Evolutionary conservation across 1,284 basidiomycete genomes (phyloP), one percentile per base, ranked within the genome.

Genomic region (Athelia psychrophila): DNA sequence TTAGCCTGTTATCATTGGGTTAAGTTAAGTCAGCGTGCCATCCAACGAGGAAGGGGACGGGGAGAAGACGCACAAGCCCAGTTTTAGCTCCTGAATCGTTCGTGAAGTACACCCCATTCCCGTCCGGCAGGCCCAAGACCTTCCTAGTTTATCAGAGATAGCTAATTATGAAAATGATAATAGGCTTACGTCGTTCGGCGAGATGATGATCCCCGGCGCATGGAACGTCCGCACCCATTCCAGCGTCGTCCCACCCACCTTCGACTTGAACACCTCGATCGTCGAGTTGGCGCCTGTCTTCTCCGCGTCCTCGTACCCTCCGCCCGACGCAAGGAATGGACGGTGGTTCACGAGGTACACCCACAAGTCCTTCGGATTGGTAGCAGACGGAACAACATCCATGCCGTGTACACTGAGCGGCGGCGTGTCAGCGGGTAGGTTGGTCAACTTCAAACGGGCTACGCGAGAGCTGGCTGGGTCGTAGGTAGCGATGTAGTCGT

Each of bases 161-260:
- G n/a, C n/a, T n/a, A n/a, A n/a, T n/a, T n/a, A n/a, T n/a, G n/a
- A n/a, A n/a, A n/a, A n/a, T n/a, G n/a, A n/a, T n/a, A n/a, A n/a
- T n/a, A n/a, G n/a, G n/a, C n/a, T 76, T 10, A 91, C 57, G 58
- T 88, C 85, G 61, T 91, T 91, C 0, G 89, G 90, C 1, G 86
- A 82, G 5, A 76, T 51, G 19, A 92, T 78, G 8, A 79, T 63
- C n/a, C 33, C 20, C 2, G 79, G 73, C 61, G 85, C 74, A 23
- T 75, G 66, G 22, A 88, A 69, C 4, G 88, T 90, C 48, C 68
- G 71, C 36, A 89, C 63, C 61, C 88, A 80, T 5, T 70, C 68
- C 54, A 89, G 63, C 6, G 62, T 66, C 6, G 65, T 60, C 47
- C 71, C 69, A 3, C 80, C 79, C 2, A 79, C 58, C 0, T 56